Base-by-base conservation (phyloP, 805 yeast species). In the Suhomyces pyralidae region DNA sequence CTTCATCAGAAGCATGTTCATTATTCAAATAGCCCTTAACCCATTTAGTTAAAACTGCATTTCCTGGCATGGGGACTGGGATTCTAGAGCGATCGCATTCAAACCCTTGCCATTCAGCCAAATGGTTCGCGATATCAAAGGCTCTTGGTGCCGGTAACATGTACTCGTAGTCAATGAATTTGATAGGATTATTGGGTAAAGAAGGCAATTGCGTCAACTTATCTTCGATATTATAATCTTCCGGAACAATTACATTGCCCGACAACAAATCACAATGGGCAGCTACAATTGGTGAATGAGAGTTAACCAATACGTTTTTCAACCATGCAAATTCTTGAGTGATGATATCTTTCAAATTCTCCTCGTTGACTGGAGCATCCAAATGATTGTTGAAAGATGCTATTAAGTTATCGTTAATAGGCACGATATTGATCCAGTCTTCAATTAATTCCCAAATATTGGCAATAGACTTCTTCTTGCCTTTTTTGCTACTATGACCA, bases 51-150 rank as follows among this genome's bases (percentile, higher is more conserved):
- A 86, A 66, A 1, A 76, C 68, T 1, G 68, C 68, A 57, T 83
- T 81, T 2, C 62, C 52, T 7, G 54, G 56, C 0, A 73, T 52
- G 1, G 88, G 86, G 7, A 65, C 61, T 0, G 90, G 90, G 40
- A 87, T 84, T 7, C 79, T 78, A 10, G 74, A 65, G 22, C 79
- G 75, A 57, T 84, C 83, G 64, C 94, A 88, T 55, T 84, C 83
- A 59, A 86, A 86, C 2, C 94, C 94, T 64, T 87, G 94, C 90
- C 92, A 85, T 64, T 85, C 91, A 63, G 84, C 83, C 57, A 85
- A 81, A 66, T 85, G 91, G 58, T 85, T 85, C 12, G 90, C 86
- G 20, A 86, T 83, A 61, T 85, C 91, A 62, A 85, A 85, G 0
- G 88, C 90, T 46, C 91, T 67, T 4, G 90, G 89, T 2, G 86